Evolutionary conservation across 164 flowering plant species (phyloP).

Genomic region (Amborella trichopoda): DNA sequence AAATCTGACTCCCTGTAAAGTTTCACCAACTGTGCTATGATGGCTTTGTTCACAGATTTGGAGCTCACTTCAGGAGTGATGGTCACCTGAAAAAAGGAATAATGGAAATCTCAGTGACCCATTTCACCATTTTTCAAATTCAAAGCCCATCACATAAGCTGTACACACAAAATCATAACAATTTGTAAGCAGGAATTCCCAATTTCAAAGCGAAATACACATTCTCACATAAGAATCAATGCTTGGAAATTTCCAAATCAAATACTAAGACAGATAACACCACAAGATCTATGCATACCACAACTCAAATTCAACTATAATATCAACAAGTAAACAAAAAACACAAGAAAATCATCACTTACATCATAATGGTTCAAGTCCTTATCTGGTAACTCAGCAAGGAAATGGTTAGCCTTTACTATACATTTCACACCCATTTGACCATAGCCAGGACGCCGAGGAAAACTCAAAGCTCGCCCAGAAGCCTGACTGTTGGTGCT

Average conservation of each 20-base stretch:
- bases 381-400: conserved; percentile 22
- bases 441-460: conserved; percentile 26
- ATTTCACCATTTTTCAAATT: too few relatives aligned
- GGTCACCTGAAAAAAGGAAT: conserved; percentile 33
- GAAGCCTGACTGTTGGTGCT: conserved; percentile 5
- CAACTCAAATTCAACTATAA: too few relatives aligned
- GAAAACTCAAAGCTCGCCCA: conserved; percentile 17
- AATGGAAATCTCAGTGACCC: too few relatives aligned
- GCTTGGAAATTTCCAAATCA: too few relatives aligned
- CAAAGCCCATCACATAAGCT: too few relatives aligned
- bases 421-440: conserved; percentile 25
- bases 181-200: too few relatives aligned
- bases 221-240: too few relatives aligned
- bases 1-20: conserved; percentile 29
- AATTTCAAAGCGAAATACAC: too few relatives aligned
- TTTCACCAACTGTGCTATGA: conserved; percentile 36
- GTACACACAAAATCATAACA: too few relatives aligned
- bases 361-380: conserved; percentile 34
- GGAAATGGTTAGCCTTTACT: conserved; percentile 35
- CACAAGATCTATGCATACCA: too few relatives aligned
- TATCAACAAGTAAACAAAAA: too few relatives aligned
- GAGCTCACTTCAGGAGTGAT: conserved; percentile 34
- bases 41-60: conserved; percentile 24
- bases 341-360: conserved; percentile 4
- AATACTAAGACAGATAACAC: too few relatives aligned